Conservation (phyloP, 176 grass and related monocot genomes). For the Ananas comosus region DNA sequence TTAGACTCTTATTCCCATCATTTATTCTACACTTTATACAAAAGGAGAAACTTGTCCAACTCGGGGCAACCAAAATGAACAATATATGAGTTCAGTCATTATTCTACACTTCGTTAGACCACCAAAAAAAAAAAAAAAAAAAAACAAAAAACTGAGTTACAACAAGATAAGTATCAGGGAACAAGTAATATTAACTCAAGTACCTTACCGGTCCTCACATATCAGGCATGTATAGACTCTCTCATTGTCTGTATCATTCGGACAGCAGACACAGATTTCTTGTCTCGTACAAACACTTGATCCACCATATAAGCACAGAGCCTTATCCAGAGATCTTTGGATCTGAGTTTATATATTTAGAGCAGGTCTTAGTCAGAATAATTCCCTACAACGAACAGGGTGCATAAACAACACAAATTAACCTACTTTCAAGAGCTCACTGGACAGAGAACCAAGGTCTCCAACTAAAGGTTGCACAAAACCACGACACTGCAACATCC, state of each 20-base stretch:
- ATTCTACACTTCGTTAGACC: too few species aligned
- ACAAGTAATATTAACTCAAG: conserved; percentile 15
- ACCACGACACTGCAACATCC: conserved; percentile 41
- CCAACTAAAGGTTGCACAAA: conserved; percentile 34
- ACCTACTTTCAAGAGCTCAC: conserved; percentile 53
- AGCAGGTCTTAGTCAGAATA: conserved; percentile 9
- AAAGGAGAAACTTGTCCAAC: too few species aligned
- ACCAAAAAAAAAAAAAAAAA: neutral
- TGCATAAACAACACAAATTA: neutral
- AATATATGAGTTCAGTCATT: too few species aligned
- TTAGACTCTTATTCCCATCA: too few species aligned
- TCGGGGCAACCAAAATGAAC: too few species aligned
- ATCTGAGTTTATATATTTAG: conserved; percentile 46
- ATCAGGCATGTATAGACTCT: conserved; percentile 43
- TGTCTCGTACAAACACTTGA: conserved; percentile 28
- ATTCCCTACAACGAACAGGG: neutral
- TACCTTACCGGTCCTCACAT: conserved; percentile 72
- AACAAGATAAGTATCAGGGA: too few species aligned
- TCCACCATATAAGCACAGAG: conserved; percentile 38
- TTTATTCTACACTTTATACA: too few species aligned
- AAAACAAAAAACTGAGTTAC: neutral
- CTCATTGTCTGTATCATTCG: conserved; percentile 35
- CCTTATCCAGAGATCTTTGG: conserved; percentile 47
- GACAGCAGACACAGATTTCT: conserved; percentile 55
- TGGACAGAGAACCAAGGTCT: conserved; percentile 31